Conservation (phyloP, 163 green algal genomes). For the Chloromonas sp. region DNA sequence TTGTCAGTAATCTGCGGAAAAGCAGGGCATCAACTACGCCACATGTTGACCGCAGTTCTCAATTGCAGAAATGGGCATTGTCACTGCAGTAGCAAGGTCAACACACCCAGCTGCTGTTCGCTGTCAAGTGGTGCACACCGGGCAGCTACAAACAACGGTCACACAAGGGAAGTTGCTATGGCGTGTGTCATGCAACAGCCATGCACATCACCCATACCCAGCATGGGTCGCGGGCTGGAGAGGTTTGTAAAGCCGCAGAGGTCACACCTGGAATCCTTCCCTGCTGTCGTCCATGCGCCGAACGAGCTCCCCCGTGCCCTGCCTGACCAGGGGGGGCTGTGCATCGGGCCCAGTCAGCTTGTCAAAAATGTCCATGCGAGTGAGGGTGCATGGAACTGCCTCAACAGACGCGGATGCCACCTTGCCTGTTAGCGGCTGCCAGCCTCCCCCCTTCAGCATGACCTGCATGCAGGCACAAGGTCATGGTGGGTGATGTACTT, state of each 20-base stretch:
- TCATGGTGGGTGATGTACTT: background rate
- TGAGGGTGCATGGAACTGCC: conserved; percentile 23
- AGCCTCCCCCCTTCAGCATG: conserved; percentile 14
- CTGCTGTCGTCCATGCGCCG: conserved; percentile 47
- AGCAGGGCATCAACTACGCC: background rate
- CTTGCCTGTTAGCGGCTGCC: conserved; percentile 8
- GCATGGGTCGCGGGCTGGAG: background rate
- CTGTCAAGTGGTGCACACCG: background rate
- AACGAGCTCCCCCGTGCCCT: conserved; percentile 29
- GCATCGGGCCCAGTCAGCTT: conserved; percentile 4
- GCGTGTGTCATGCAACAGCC: background rate
- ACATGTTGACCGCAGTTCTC: no score
- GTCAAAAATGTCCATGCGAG: conserved; percentile 48
- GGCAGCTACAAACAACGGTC: background rate
- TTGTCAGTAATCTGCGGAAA: conserved; percentile 38
- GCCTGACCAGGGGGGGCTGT: conserved; percentile 32
- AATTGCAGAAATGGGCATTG: background rate
- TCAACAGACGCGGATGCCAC: conserved; percentile 12
- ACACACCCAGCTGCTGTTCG: background rate
- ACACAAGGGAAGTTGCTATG: background rate
- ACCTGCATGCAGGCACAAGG: conserved; percentile 14
- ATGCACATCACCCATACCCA: background rate
- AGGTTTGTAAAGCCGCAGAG: background rate
- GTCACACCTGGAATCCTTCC: conserved; percentile 40
- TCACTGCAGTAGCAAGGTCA: background rate